Conservation (phyloP, 108 stramenopile genomes). For the Nannochloropsis granulata region DNA sequence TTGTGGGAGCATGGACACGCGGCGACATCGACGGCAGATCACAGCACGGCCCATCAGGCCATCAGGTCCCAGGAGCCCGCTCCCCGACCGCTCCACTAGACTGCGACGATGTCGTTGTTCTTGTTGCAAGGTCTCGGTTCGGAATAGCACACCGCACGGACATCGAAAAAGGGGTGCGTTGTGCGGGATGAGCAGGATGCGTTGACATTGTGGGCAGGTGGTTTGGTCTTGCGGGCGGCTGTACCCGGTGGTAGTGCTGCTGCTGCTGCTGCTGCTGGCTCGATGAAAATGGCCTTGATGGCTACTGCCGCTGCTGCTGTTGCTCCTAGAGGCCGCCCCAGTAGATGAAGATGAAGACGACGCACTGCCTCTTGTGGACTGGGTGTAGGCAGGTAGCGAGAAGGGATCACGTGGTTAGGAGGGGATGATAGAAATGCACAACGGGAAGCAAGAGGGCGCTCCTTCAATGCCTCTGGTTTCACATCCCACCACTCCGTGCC, state of each 20-base stretch:
- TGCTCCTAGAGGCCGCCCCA: background rate
- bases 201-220: background rate
- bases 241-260: background rate
- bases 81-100: background rate
- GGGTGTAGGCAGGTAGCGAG: background rate
- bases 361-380: background rate
- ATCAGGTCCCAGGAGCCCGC: background rate
- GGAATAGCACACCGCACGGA: background rate
- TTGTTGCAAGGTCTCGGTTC: background rate
- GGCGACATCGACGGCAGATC: background rate
- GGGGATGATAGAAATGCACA: background rate
- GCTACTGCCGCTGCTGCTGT: background rate
- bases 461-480: background rate
- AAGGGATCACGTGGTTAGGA: background rate
- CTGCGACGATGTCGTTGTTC: background rate
- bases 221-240: background rate
- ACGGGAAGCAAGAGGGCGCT: background rate
- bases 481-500: background rate
- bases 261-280: background rate
- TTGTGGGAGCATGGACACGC: background rate
- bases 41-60: background rate
- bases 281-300: background rate
- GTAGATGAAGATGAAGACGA: background rate
- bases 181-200: background rate
- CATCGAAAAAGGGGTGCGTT: background rate